Percentiles rank a stretch among this genome's conserved stretches.
phyloP scores from a whole-genome alignment of 1,284 basidiomycete genomes.

The Lentinus polychrous region DNA sequence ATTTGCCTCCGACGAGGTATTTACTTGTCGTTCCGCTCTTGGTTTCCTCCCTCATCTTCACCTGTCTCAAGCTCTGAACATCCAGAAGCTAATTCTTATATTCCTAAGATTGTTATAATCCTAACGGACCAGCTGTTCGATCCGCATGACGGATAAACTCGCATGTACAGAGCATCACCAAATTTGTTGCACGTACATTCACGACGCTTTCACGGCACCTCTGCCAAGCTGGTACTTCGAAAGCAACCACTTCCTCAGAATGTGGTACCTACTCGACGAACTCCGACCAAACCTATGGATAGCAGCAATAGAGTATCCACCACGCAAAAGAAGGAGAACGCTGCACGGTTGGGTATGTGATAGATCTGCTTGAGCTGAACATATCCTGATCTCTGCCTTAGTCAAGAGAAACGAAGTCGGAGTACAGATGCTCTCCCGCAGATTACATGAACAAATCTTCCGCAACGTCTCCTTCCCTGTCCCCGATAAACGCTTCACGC shows the following conservation, averaged over 20 bases:
- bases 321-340: neutral
- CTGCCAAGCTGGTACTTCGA: neutral
- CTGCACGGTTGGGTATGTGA: neutral
- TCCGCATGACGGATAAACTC: neutral
- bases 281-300: neutral
- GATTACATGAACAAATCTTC: conserved; percentile 82
- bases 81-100: no score
- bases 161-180: neutral
- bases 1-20: no score
- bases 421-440: conserved; percentile 84
- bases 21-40: no score
- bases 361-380: neutral
- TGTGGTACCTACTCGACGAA: neutral
- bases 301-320: neutral
- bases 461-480: conserved; percentile 59
- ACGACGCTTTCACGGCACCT: conserved; percentile 1
- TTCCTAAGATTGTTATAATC: no score
- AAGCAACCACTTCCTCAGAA: neutral
- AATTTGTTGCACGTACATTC: neutral
- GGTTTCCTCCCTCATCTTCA: no score
- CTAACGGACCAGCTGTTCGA: no score
- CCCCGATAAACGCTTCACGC: conserved; percentile 57
- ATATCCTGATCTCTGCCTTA: conserved; percentile 16
- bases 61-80: no score
- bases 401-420: conserved; percentile 82